Evolutionary conservation across 805 yeast genomes (phyloP).

Genomic region (Torulaspora microellipsoides): DNA sequence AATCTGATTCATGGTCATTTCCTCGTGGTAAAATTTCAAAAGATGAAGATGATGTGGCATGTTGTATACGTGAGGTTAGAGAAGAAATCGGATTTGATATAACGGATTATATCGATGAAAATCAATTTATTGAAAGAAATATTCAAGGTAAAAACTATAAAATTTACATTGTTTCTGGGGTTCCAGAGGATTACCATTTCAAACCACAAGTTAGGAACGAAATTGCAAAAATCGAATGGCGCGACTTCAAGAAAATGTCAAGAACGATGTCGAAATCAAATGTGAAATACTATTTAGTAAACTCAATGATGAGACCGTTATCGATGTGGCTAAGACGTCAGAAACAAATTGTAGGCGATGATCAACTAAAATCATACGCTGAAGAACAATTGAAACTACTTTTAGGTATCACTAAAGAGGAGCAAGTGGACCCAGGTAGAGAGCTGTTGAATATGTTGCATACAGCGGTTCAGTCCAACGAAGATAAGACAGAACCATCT

Average conservation of each 20-base stretch:
- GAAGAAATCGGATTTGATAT: conserved; percentile 95
- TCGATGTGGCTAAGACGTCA: conserved; percentile 51
- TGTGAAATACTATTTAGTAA: conserved; percentile 36
- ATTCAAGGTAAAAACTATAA: conserved; percentile 80
- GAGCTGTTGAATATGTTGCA: conserved; percentile 63
- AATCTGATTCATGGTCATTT: conserved; percentile 84
- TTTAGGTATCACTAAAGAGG: conserved; percentile 50
- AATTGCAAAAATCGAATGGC: conserved; percentile 80
- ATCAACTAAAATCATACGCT: conserved; percentile 56
- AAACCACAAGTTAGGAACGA: conserved; percentile 84
- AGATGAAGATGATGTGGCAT: conserved; percentile 79
- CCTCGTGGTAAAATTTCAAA: conserved; percentile 96
- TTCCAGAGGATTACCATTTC: conserved; percentile 73
- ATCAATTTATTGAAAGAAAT: conserved; percentile 75
- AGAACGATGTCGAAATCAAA: conserved; percentile 31
- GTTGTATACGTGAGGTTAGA: conserved; percentile 86
- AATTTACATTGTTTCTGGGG: conserved; percentile 69
- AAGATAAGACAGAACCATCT: conserved; percentile 7
- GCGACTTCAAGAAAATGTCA: conserved; percentile 46
- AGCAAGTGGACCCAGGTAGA: conserved; percentile 63
- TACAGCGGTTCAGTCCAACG: conserved; percentile 36
- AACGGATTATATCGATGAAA: conserved; percentile 57
- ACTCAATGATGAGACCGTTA: conserved; percentile 41
- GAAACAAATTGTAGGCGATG: conserved; percentile 49
- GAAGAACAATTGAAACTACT: conserved; percentile 60